Base-by-base conservation (phyloP, 2,329 filamentous ascomycete species). In the Trichophyton equinum region DNA sequence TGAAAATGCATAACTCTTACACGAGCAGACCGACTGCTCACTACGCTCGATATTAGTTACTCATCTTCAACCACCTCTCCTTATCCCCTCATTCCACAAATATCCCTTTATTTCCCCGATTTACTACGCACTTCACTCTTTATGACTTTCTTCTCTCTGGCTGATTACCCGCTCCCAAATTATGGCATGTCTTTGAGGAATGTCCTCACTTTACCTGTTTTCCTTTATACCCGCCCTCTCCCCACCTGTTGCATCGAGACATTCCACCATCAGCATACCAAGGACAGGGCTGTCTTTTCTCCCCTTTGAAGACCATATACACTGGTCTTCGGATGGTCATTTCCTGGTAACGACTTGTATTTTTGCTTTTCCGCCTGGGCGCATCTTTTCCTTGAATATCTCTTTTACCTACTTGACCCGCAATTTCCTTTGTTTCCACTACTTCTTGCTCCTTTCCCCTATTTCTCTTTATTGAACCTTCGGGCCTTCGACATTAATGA, bases 1-100 rank as follows among this genome's bases (percentile, higher is more conserved):
- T 59, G 27, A 59, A 59, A 20, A 44, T 47, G 36, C 57, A 59
- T 18, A 42, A 42, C 3, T 33, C 57, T 22, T 59, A 59, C 44
- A n/a, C 57, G 11, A 46, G 15, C n/a, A 42, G 57, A 15, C 40
- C 57, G 1, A 49, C 62, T 59, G 53, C 58, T 15, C 58, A 60
- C 15, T 55, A 53, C 27, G 33, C 46, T 25, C 58, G 58, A 30
- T 60, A 55, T 25, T 60, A 20, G 15, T 11, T 4, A 18, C 49
- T 55, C 25, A 11, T 27, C 20, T 4, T 53, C 13, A 27, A 33
- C 46, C 46, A 5, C 27, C 49, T 27, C 25, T 6, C 8, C 18
- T n/a, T 6, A 27, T 27, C 25, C 25, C 25, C 4, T 22, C 5
- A 27, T 6, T 27, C 25, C 25, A 6, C 25, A 27, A 1, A 6